These are phyloP conservation scores for Aspergillus spinulosporus DNA, from an alignment of 2,329 filamentous ascomycete species.

Conservation along the genomic window DNA sequence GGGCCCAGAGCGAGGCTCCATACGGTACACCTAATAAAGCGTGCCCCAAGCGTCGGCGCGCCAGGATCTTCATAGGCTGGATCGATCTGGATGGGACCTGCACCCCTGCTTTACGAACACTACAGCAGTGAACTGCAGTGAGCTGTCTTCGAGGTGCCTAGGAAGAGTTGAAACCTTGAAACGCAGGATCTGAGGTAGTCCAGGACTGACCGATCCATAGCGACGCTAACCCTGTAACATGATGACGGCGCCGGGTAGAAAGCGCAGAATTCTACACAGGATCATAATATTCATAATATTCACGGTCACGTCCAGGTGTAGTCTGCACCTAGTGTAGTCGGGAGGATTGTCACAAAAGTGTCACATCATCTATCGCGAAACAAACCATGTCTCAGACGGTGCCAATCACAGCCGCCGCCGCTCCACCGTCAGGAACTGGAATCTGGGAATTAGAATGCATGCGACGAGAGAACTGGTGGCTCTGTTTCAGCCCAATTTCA, in stretches of 20 bases:
- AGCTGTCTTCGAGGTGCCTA: too few species aligned
- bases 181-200: too few species aligned
- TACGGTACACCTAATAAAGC: not conserved
- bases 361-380: conserved; percentile 30
- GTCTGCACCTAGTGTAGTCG: too few species aligned
- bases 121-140: too few species aligned
- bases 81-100: conserved; percentile 16
- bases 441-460: conserved; percentile 10
- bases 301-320: too few species aligned
- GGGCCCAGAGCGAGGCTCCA: not conserved
- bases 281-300: too few species aligned
- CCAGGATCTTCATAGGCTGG: conserved; percentile 20
- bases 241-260: too few species aligned
- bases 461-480: conserved; percentile 4
- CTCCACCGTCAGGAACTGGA: conserved; percentile 19
- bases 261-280: too few species aligned
- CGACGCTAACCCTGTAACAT: too few species aligned
- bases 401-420: conserved; percentile 23
- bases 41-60: conserved; percentile 12
- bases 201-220: too few species aligned
- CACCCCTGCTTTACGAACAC: conserved; percentile 5
- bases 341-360: conserved; percentile 18
- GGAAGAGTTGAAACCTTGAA: too few species aligned
- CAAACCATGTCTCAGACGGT: conserved; percentile 37
- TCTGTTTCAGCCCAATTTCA: conserved; percentile 23